A percentile compares a stretch with the other conserved stretches of the same genome.
Evolutionary conservation across 106 monocot genomes (phyloP).

Genomic region (Gastrodia elata): DNA sequence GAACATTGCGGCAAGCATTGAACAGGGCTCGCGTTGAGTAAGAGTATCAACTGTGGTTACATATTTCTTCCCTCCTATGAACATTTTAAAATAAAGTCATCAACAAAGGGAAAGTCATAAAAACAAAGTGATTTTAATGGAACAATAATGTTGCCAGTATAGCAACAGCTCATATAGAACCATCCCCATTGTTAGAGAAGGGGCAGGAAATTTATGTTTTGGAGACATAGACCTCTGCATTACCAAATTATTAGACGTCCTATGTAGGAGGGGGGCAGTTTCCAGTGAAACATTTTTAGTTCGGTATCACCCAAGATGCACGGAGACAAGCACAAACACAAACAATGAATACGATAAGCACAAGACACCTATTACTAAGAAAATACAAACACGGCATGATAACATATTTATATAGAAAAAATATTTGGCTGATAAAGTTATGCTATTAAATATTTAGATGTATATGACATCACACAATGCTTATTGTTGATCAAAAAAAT

Average conservation of each 20-base stretch:
- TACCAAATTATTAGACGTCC: not conserved
- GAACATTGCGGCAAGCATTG: conserved; percentile 96
- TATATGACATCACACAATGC: too few species aligned
- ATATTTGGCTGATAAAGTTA: too few species aligned
- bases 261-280: not conserved
- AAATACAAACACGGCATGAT: not conserved
- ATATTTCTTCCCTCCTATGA: conserved; percentile 75
- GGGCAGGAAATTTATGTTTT: not conserved
- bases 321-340: too few species aligned
- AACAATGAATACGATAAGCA: not conserved
- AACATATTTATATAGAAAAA: not conserved
- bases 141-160: not conserved
- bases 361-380: not conserved
- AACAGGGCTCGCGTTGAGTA: conserved; percentile 73
- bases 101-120: not conserved
- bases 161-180: not conserved
- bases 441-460: too few species aligned
- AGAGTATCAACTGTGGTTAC: conserved; percentile 74
- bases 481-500: too few species aligned
- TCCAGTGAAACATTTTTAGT: not conserved
- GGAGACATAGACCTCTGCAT: not conserved
- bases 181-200: not conserved
- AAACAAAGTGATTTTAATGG: not conserved
- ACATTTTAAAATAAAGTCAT: not conserved
- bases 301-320: not conserved